Percentiles rank a stretch among this genome's conserved stretches.
Evolutionary conservation across 805 yeast species (phyloP).

Genomic region (Dipodascus geniculatus): DNA sequence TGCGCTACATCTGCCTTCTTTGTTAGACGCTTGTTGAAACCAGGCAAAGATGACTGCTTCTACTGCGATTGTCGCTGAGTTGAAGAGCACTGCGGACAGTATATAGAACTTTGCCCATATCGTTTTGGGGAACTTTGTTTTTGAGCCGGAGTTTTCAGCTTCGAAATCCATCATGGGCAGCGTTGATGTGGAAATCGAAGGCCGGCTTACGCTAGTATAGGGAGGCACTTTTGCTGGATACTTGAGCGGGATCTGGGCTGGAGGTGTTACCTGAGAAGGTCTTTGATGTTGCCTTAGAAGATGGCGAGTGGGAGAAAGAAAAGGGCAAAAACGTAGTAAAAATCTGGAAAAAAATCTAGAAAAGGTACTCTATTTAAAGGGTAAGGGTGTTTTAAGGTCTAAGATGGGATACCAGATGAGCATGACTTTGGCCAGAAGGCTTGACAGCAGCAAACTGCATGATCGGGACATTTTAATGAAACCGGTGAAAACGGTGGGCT

Average conservation of each 20-base stretch:
- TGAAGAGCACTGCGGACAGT: neutral
- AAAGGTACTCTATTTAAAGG: neutral
- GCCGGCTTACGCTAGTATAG: neutral
- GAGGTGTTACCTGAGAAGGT: too few species aligned
- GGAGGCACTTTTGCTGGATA: neutral
- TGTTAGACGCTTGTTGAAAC: conserved; percentile 9
- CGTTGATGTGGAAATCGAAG: neutral
- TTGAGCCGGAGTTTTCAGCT: neutral
- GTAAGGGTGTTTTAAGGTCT: neutral
- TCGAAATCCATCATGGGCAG: neutral
- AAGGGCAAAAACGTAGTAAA: too few species aligned
- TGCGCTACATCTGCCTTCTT: conserved; percentile 13
- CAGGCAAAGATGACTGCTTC: conserved; percentile 23
- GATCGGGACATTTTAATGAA: neutral
- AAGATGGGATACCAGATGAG: too few species aligned
- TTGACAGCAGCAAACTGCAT: neutral
- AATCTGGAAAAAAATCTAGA: neutral
- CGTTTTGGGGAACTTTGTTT: neutral
- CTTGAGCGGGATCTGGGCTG: too few species aligned
- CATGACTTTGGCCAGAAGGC: neutral
- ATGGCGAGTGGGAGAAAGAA: neutral
- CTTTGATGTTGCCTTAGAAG: too few species aligned
- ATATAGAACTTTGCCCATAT: neutral
- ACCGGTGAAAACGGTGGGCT: too few species aligned
- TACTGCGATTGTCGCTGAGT: conserved; percentile 12